Evolutionary conservation across 1,284 basidiomycete species (phyloP), one percentile per base, ranked within the genome.

Genomic region (Rhizopogon hawkerae): DNA sequence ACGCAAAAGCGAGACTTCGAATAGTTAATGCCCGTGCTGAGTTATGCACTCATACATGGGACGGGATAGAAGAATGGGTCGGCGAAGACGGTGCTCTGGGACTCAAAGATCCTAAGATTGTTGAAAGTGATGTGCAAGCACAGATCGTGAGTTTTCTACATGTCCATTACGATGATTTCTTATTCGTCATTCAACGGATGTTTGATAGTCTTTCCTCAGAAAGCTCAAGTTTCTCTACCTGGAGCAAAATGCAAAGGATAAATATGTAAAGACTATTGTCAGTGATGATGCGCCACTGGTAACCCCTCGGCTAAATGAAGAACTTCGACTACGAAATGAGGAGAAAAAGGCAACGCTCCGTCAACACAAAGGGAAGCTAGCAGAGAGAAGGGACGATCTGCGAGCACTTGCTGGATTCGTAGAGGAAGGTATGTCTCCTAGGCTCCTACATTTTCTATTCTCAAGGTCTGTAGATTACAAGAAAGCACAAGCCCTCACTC

Each of bases 171-270:
- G 23, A 36, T 31, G 3, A 2, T 41, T 49, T 23, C 47, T 4
- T 39, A 38, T 13, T 3, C 0, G 2, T 11, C 1, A 41, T 38
- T 13, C 38, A 21, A 38, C 52, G 51, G 29, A 47, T 34, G 13
- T 37, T 43, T 31, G 41, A 21, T 48, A 91, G 86, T 75, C 83
- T 3, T 87, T 83, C 60, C 74, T 92, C 36, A 75, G 85, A n/a
- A 85, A 86, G 57, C 76, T 92, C 21, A 92, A 92, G 65, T 89
- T 89, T 59, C 84, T 85, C 54, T 91, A 89, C 59, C 70, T 92
- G 18, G 89, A 92, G 59, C 86, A 90, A 64, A 88, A 90, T 57
- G 87, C 90, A 3, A 92, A 92, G 63, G 79, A 89, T 55, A 81
- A 85, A 63, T 92, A 92, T 60, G 75, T 92, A 59, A 85, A 84